Evolutionary conservation across 2,329 filamentous ascomycete species (phyloP).

Genomic region (Hyphodiscus sp.): DNA sequence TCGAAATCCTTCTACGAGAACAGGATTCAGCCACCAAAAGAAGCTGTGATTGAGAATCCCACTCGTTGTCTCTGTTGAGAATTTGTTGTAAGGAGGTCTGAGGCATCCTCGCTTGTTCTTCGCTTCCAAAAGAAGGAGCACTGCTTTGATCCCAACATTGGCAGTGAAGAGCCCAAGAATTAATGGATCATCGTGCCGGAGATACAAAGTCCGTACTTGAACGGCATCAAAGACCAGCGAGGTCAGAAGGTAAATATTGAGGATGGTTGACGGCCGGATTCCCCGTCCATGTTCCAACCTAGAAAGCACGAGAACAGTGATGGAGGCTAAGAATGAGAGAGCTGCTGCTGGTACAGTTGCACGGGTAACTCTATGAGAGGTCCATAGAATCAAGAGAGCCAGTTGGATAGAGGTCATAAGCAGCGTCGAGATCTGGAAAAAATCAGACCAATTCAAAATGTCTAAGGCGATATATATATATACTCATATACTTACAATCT

Average conservation of each 20-base stretch:
- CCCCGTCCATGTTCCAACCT: neutral
- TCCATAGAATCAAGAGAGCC: conserved; percentile 10
- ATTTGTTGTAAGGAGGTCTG: no score
- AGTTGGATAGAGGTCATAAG: conserved; percentile 7
- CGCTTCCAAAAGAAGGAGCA: no score
- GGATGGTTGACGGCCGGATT: conserved; percentile 2
- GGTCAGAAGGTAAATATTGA: conserved; percentile 12
- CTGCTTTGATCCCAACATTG: no score
- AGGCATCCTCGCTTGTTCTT: no score
- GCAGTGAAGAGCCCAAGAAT: conserved; percentile 5
- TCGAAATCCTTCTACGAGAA: conserved; percentile 29
- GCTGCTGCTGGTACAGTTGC: conserved; percentile 20
- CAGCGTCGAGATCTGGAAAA: conserved; percentile 2
- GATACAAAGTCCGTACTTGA: conserved; percentile 12
- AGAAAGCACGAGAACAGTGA: neutral
- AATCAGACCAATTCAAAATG: neutral
- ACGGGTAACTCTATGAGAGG: conserved; percentile 5
- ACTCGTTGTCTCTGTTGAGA: conserved; percentile 31
- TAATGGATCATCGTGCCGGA: conserved; percentile 17
- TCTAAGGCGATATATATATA: no score
- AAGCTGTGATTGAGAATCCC: conserved; percentile 30
- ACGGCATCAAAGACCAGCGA: conserved; percentile 13
- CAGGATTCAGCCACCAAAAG: conserved; percentile 33
- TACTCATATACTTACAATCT: conserved; percentile 9
- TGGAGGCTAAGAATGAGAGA: conserved; percentile 8